Evolutionary conservation across 1,284 basidiomycete species (phyloP).

Genomic region (Ustilago shanxiensis): DNA sequence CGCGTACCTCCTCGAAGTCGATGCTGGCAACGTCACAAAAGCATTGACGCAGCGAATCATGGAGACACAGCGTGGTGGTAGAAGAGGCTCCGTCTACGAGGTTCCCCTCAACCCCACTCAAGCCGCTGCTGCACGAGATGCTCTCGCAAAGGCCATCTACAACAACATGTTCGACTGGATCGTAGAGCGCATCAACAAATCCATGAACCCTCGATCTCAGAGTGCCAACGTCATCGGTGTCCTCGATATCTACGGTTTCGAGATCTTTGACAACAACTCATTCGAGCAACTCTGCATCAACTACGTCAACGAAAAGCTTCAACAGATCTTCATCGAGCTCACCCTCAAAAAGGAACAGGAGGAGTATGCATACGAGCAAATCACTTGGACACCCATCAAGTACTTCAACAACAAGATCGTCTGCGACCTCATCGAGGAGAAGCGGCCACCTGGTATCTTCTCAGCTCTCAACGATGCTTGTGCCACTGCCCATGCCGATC

Average conservation of each 20-base stretch:
- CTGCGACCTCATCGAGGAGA: slow-evolving; percentile 97
- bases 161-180: slow-evolving; percentile 99
- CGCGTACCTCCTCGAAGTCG: slow-evolving; percentile 92
- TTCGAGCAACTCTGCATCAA: slow-evolving; percentile 99
- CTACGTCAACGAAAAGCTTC: slow-evolving; percentile 98
- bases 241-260: slow-evolving; percentile 90
- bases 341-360: slow-evolving; percentile 99
- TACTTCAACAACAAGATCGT: slow-evolving; percentile 77
- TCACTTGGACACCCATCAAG: slow-evolving; percentile 98
- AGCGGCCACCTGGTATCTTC: slow-evolving; percentile 95
- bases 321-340: slow-evolving; percentile 97
- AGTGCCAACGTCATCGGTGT: slow-evolving; percentile 93
- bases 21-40: slow-evolving; percentile 83
- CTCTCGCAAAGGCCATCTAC: slow-evolving; percentile 94
- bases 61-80: slow-evolving; percentile 84
- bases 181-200: slow-evolving; percentile 92
- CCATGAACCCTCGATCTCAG: slow-evolving; percentile 84
- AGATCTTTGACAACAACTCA: slow-evolving; percentile 98
- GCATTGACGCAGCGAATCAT: slow-evolving; percentile 86
- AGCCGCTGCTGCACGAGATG: slow-evolving; percentile 88
- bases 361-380: slow-evolving; percentile 97
- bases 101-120: slow-evolving; percentile 95
- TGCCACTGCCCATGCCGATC: slow-evolving; percentile 97
- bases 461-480: slow-evolving; percentile 98
- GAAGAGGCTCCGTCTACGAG: slow-evolving; percentile 94